Base-by-base conservation (phyloP, 768 basidiomycete species). In the Termitomyces sp. region DNA sequence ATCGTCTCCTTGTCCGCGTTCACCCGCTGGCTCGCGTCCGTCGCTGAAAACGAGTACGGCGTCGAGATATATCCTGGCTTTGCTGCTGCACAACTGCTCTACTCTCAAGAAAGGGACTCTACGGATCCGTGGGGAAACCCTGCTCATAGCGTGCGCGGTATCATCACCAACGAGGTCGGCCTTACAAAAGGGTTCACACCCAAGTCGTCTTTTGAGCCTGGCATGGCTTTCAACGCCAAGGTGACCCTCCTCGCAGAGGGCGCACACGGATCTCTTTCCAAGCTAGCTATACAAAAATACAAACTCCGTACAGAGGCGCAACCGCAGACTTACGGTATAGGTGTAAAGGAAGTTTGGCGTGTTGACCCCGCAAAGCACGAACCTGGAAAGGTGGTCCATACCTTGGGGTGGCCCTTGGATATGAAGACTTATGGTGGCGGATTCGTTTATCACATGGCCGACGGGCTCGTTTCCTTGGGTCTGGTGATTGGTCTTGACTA, bases 11-110 rank as follows among this genome's bases (percentile, higher is more conserved):
- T 98, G 33, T 95, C 93, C 0, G 85, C 83, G 36, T 87, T 98
- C 61, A 89, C 93, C 0, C 83, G 91, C 4, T 98, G 96, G 95
- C 81, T 99, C 1, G 91, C 85, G 3, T 73, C 79, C 55, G 81
- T 97, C 33, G 96, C 96, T 0, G 95, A 98, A 62, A 72, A 77
- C 46, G 78, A 80, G 54, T 78, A 78, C 49, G 96, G 95, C 30
- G 93, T 97, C 31, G 97, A 99, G 71, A 86, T 99, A 27, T 99
- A 98, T 69, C 91, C 97, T 2, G 96, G 97, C 5, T 98, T 98
- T 66, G 93, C 94, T 0, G 97, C 91, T n/a, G 89, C 95, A 0
- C 82, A 86, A 34, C 71, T 97, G 15, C 80, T 98, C 0, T 87
- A 89, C 61, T 80, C 83, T 48, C 78, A 85, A 4, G 82, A 85